Conservation (phyloP, 78 protist genomes). For the Emiliania huxleyi region DNA sequence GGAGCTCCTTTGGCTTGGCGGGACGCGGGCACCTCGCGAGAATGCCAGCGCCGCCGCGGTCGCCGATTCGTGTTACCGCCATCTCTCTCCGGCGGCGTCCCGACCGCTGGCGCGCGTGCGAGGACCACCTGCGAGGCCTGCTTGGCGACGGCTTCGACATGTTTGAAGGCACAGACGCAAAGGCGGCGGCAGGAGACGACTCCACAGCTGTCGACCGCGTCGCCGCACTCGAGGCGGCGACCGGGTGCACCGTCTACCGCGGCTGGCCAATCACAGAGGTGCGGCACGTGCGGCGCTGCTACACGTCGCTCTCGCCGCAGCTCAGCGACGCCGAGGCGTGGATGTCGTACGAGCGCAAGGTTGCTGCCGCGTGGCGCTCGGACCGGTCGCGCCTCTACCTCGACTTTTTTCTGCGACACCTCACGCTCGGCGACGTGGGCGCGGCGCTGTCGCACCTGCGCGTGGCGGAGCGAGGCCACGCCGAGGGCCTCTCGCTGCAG, state of each 20-base stretch:
- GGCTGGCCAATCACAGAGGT: neutral
- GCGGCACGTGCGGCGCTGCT: neutral
- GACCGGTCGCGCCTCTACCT: neutral
- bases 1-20: too few species aligned
- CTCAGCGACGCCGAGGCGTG: neutral
- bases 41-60: neutral
- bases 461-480: neutral
- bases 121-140: neutral
- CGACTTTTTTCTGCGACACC: neutral
- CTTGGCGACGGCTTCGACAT: neutral
- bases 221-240: neutral
- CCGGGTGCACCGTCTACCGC: neutral
- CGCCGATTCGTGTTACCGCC: neutral
- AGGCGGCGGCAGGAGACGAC: neutral
- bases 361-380: neutral
- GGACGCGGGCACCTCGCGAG: too few species aligned
- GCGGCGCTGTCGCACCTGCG: neutral
- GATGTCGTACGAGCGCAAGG: neutral
- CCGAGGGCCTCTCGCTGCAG: neutral
- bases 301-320: neutral
- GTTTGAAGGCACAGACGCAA: neutral
- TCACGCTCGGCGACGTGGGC: neutral
- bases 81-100: neutral
- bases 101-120: neutral
- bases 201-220: neutral